Percentiles rank a stretch among this genome's conserved stretches.
phyloP scores from a whole-genome alignment of 768 basidiomycete species.

The Collybiopsis confluens region DNA sequence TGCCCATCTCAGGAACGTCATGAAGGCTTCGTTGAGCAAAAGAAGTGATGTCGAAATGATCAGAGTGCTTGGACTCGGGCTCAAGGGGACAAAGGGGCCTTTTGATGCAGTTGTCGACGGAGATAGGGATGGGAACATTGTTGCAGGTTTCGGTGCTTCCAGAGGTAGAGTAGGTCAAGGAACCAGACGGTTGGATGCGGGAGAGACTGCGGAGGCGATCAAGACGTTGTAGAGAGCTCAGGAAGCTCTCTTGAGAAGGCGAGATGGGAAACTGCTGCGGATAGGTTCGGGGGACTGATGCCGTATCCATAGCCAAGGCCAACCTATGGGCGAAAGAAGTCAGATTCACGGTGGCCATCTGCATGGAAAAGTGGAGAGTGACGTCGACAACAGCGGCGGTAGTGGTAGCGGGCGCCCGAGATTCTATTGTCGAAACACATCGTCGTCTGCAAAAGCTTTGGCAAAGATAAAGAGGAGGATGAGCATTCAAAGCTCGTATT shows the following conservation, averaged over 20 bases:
- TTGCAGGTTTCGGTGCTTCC: background rate
- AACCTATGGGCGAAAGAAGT: background rate
- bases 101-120: conserved; percentile 19
- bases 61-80: conserved; percentile 45
- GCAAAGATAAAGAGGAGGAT: background rate
- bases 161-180: too few relatives aligned
- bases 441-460: background rate
- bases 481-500: conserved; percentile 2
- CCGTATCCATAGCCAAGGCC: too few relatives aligned
- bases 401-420: background rate
- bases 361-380: background rate
- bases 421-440: background rate
- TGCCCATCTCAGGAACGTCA: conserved; percentile 51
- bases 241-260: conserved; percentile 36
- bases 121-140: too few relatives aligned
- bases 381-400: too few relatives aligned
- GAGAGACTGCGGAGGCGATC: conserved; percentile 78
- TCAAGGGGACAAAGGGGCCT: background rate
- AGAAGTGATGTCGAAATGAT: conserved; percentile 64
- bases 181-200: conserved; percentile 24
- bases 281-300: background rate
- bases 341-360: background rate
- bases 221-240: conserved; percentile 73
- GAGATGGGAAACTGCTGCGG: conserved; percentile 5
- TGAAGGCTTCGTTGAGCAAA: conserved; percentile 52